Conservation (phyloP, 805 yeast genomes). For the Candida suzukii region DNA sequence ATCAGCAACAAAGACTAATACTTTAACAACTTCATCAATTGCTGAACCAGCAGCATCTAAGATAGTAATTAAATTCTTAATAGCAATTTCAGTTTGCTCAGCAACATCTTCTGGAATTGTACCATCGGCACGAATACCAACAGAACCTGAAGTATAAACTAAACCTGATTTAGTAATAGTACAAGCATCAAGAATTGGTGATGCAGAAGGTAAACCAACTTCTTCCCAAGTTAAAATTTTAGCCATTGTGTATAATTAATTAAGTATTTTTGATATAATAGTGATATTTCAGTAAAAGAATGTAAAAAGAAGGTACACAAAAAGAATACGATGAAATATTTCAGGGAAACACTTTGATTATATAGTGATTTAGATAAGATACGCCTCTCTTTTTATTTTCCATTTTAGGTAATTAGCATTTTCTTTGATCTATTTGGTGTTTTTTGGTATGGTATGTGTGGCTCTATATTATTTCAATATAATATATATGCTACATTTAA, state of each 20-base stretch:
- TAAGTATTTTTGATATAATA: no score
- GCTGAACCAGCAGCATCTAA: conserved; percentile 40
- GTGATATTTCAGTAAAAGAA: no score
- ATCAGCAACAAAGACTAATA: conserved; percentile 39
- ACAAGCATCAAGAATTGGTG: conserved; percentile 15
- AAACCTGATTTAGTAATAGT: conserved; percentile 16
- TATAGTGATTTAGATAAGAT: no score
- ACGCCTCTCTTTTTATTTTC: no score
- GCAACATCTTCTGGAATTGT: conserved; percentile 34
- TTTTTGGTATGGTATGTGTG: no score
- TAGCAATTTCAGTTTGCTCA: conserved; percentile 39
- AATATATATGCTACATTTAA: no score
- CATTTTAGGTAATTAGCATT: no score
- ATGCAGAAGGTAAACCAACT: conserved; percentile 13
- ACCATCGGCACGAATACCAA: conserved; percentile 26
- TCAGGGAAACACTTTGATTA: no score
- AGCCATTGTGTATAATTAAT: conserved; percentile 7
- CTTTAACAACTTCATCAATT: conserved; percentile 40
- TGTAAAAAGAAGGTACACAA: no score
- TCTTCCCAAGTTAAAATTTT: conserved; percentile 19
- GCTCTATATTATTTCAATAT: no score
- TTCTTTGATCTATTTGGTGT: no score
- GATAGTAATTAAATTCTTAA: conserved; percentile 33
- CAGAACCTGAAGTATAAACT: conserved; percentile 21
- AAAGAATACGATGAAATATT: no score